These are phyloP conservation scores for Fraxinus angustifolia DNA, from an alignment of 305 asterid genomes.

Conservation along the genomic window DNA sequence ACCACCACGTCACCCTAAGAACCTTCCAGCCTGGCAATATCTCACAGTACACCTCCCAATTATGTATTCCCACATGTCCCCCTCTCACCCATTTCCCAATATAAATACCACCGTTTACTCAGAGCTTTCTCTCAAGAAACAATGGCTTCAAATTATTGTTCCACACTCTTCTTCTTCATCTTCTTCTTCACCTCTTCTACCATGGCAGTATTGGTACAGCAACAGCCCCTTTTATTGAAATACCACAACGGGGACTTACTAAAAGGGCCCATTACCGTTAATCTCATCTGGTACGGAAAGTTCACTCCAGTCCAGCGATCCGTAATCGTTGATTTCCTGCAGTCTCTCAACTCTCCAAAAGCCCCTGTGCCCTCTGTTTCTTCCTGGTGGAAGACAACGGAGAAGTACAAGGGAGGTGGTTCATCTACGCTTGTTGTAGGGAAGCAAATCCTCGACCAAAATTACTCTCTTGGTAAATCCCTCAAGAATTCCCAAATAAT, in stretches of 20 bases:
- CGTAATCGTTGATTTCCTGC: conserved; percentile 66
- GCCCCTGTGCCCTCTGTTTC: conserved; percentile 55
- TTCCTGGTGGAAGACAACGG: conserved; percentile 90
- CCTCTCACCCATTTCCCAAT: background rate
- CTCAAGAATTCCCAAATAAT: conserved; percentile 47
- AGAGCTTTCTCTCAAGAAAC: background rate
- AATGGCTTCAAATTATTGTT: conserved; percentile 39
- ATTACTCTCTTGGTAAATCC: conserved; percentile 50
- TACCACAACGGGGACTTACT: conserved; percentile 74
- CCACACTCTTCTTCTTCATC: conserved; percentile 15
- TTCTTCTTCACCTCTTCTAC: conserved; percentile 20
- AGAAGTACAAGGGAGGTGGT: conserved; percentile 62
- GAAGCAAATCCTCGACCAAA: conserved; percentile 53
- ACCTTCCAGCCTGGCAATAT: conserved; percentile 49
- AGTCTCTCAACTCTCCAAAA: conserved; percentile 40
- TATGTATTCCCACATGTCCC: conserved; percentile 17
- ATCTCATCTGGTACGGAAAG: conserved; percentile 81
- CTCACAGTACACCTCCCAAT: conserved; percentile 18
- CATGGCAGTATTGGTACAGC: conserved; percentile 54
- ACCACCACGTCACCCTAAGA: conserved; percentile 30
- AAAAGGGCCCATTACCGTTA: conserved; percentile 67
- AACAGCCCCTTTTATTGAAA: conserved; percentile 59
- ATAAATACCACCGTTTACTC: conserved; percentile 21
- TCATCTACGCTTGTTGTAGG: conserved; percentile 45
- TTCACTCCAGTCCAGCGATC: conserved; percentile 70